Base-by-base conservation (phyloP, 306 rosid species). In the Cyamopsis tetragonoloba region DNA sequence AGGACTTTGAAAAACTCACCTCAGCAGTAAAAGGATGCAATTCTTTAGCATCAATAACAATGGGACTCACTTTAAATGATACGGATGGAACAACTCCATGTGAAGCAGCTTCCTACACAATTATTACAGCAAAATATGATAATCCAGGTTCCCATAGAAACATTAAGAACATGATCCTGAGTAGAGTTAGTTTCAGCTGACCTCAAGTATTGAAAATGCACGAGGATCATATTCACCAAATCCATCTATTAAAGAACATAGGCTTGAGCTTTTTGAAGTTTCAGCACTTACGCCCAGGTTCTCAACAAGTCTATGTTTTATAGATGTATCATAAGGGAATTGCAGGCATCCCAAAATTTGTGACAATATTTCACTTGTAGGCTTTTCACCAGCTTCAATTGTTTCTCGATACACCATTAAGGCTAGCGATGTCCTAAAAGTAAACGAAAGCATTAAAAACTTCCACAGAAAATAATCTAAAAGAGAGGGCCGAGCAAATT, bases 171-270 rank as follows among this genome's bases (percentile, higher is more conserved):
- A 54, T 60, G 30, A 35, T 27, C 70, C 35, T 68, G 49, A 26
- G 38, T 41, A 10, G 43, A 59, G 56, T 8, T 61, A 43, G 68
- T 68, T 66, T 68, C 34, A 49, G 63, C 75, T 71, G 66, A 93
- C 99, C 99, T 90, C 95, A 37, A 89, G 83, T 73, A 93, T 77
- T 30, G 99, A 89, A 75, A 84, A 90, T 30, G 82, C 91, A 20
- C 99, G 96, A 60, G 96, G 89, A 74, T 93, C 99, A 60, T 86
- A 90, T 88, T 88, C 95, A 65, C 97, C 95, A 82, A 93, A 93
- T 54, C 97, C 99, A 75, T 88, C 85, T 60, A 93, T 64, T 80
- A 93, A 74, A 56, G 99, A 88, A 77, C 76, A 73, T 68, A 90
- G 91, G 73, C 77, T 86, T 77, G 96, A 80, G 53, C 49, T 58